Evolutionary conservation across 768 basidiomycete genomes (phyloP), one percentile per base, ranked within the genome.

Genomic region (Galerina sulciceps): DNA sequence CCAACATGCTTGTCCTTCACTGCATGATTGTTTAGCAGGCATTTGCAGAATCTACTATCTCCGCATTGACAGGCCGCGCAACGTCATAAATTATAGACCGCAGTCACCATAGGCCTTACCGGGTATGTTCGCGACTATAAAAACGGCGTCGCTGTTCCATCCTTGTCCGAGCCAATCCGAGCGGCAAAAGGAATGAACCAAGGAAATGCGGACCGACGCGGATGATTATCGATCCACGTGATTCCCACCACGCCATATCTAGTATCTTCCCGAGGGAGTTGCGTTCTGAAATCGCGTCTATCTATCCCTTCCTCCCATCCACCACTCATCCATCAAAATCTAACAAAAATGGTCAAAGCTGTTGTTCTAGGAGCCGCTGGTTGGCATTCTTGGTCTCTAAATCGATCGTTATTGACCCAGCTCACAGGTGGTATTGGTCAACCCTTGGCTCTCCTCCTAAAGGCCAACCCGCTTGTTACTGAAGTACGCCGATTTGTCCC

Each of bases 291-390:
- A 59, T 58, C 60, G 60, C 62, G 58, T 57, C 42, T 51, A 18
- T 59, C 56, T 51, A 60, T 58, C 55, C 57, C 56, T 63, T 63
- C 60, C 58, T 53, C 59, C 53, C 53, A 59, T 58, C 68, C 59
- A 61, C 60, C 61, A 58, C 56, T 35, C 65, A 69, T 62, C 65
- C 62, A 59, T 63, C 51, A 51, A 18, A 63, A 59, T 61, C 60
- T 40, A 60, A 45, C 38, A 55, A 73, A 59, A 65, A 82, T 82
- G 81, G 79, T 83, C 58, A 94, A 96, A 77, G 93, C 86, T 80
- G 94, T 93, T 71, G 94, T 99, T 65, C 95, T 99, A 72, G 96
- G 96, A 75, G 96, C 96, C 79, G 90, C 93, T 75, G 94, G 93
- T 93, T 67, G 53, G 76, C 44, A 31, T 10, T 58, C 55, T 48